Evolutionary conservation across 768 basidiomycete genomes (phyloP).

Genomic region (Gloeopeniophorella convolvens): DNA sequence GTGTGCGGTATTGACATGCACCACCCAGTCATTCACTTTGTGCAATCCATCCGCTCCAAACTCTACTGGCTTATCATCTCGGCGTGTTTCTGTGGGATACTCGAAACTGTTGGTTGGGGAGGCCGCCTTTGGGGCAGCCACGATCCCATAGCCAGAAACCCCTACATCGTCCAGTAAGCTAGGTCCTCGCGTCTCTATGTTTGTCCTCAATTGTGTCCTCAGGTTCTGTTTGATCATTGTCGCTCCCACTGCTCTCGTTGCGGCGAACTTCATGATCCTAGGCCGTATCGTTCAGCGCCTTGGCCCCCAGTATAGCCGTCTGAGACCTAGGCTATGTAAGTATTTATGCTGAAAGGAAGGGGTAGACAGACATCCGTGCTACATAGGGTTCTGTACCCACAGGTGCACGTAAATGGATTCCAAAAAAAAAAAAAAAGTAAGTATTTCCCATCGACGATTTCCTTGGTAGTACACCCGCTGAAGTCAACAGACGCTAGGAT

Average conservation of each 20-base stretch:
- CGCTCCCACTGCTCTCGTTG: constrained; percentile 19
- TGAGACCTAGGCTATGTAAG: constrained; percentile 14
- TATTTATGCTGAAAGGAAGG: no score
- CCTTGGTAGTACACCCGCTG: no score
- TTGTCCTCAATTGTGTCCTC: no score
- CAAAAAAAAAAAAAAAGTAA: no score
- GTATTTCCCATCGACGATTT: no score
- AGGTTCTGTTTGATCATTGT: constrained; percentile 10
- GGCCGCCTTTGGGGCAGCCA: constrained; percentile 13
- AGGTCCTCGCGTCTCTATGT: no score
- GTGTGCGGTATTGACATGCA: no score
- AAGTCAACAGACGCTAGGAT: constrained; percentile 8
- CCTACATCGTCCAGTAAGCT: constrained; percentile 18
- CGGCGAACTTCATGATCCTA: constrained; percentile 18
- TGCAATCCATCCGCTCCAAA: no score
- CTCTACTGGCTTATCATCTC: no score
- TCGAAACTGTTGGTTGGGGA: constrained; percentile 15
- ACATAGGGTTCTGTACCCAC: background rate
- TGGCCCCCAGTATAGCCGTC: constrained; percentile 16
- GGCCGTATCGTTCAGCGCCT: constrained; percentile 16
- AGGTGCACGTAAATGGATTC: background rate
- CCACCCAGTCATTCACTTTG: no score
- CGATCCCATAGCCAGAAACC: background rate
- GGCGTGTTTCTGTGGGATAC: constrained; percentile 10
- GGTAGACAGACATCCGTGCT: no score